Base-by-base conservation (phyloP, 2,329 filamentous ascomycete genomes). In the Aspergillus niger region DNA sequence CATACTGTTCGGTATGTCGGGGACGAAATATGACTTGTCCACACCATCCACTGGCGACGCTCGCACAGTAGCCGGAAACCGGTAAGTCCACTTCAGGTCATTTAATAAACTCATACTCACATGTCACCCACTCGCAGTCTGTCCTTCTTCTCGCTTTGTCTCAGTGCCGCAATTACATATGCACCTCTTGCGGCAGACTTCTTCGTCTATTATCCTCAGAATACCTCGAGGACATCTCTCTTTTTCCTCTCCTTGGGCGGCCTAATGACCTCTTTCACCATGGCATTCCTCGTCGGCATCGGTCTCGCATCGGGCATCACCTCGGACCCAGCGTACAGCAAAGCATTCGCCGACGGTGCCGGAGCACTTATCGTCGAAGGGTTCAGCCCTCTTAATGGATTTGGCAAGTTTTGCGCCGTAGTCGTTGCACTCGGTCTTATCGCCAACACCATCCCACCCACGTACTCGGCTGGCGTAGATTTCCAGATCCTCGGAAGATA, bases 81-180 rank as follows among this genome's bases (percentile, higher is more conserved):
- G 76, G 74, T 76, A 62, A 57, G 65, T 38, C 2, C 28, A 17
- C 26, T 10, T 2, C 22, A 26, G 5, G 8, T n/a, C 8, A n/a
- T 8, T n/a, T 11, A 6, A 15, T 30, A 6, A n/a, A 5, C 20
- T 3, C 24, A 49, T 47, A 22, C 63, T 62, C 24, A 59, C 39
- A 47, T 47, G 47, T 1, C 43, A 24, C 20, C 20, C 20, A n/a
- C n/a, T 50, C 26, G 39, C 39, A 47, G 28, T 30, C 15, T 91
- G 32, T 89, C 86, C 4, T 92, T 90, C 74, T 89, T 92, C 73
- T 88, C 85, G 10, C 79, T 91, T 50, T 89, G 85, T 65, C 79
- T 90, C 11, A 86, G 87, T 22, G 84, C 85, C 1, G 85, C 85
- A 7, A 83, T 89, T 56, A 88, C 86, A 1, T 91, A 89, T 70